A percentile compares a stretch with the other conserved stretches of the same genome.
Conservation (phyloP, 2,329 filamentous ascomycete species). For the Ophiostoma populinum region DNA sequence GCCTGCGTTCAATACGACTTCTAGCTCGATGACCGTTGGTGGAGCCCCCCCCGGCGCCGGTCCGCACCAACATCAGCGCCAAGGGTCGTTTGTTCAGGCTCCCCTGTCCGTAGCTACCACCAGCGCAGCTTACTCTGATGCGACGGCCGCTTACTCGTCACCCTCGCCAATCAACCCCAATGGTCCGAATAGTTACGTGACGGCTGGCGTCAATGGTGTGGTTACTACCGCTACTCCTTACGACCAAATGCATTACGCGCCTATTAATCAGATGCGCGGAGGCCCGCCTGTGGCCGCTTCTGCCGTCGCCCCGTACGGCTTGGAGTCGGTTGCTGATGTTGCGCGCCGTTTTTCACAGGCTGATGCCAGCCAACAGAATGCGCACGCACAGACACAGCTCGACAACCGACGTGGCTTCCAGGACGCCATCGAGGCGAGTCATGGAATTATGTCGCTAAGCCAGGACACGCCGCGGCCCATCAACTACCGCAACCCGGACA, state of each 20-base stretch:
- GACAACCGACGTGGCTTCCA: conserved; percentile 55
- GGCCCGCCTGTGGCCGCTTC: conserved; percentile 33
- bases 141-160: conserved; percentile 34
- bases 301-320: conserved; percentile 13
- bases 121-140: neutral
- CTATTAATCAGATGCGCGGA: conserved; percentile 45
- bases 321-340: conserved; percentile 2
- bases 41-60: neutral
- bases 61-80: neutral
- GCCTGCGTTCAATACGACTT: no score
- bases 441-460: conserved; percentile 90
- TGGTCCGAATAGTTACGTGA: neutral
- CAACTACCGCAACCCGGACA: conserved; percentile 35
- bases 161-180: conserved; percentile 29
- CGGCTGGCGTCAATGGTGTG: no score
- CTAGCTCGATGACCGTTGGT: neutral
- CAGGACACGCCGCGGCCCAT: conserved; percentile 87
- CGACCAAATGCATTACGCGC: conserved; percentile 59
- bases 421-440: conserved; percentile 80
- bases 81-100: conserved; percentile 1
- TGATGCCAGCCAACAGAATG: neutral
- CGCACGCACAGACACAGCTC: no score
- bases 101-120: conserved; percentile 4
- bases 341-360: conserved; percentile 6
- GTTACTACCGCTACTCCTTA: conserved; percentile 39